Percentiles rank a stretch among this genome's conserved stretches.
Conservation (phyloP, 352 stramenopile species). For the Chrysophaeum taylorii region DNA sequence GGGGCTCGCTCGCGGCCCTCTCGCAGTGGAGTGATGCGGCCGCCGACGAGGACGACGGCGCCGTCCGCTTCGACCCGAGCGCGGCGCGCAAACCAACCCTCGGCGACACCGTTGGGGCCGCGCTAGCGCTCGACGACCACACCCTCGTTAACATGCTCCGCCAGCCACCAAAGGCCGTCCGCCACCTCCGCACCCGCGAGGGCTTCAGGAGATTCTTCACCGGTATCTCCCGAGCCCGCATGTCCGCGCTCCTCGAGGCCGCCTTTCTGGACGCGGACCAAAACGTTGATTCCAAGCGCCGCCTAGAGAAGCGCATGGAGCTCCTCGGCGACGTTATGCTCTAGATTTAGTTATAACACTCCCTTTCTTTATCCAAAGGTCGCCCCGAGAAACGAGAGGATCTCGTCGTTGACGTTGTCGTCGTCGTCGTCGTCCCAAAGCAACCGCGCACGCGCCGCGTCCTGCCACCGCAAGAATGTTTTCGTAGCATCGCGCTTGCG, state of each 20-base stretch:
- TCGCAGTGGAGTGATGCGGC: neutral
- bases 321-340: neutral
- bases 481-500: too few relatives aligned
- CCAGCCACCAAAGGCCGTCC: constrained; percentile 6
- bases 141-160: neutral
- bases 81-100: too few relatives aligned
- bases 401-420: too few relatives aligned
- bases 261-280: neutral
- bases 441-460: too few relatives aligned
- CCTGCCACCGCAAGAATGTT: too few relatives aligned
- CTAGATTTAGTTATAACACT: too few relatives aligned
- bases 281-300: neutral
- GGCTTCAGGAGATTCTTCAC: constrained; percentile 5
- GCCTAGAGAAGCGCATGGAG: neutral
- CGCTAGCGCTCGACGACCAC: neutral
- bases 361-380: too few relatives aligned
- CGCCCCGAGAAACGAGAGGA: too few relatives aligned
- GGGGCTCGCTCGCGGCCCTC: neutral
- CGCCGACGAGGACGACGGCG: neutral
- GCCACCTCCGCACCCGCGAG: constrained; percentile 6
- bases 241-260: neutral
- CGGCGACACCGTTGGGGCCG: neutral
- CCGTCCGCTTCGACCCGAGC: neutral
- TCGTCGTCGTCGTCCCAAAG: too few relatives aligned
- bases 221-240: neutral